Conservation (phyloP, 345 rosid genomes). For the Erucastrum elatum region DNA sequence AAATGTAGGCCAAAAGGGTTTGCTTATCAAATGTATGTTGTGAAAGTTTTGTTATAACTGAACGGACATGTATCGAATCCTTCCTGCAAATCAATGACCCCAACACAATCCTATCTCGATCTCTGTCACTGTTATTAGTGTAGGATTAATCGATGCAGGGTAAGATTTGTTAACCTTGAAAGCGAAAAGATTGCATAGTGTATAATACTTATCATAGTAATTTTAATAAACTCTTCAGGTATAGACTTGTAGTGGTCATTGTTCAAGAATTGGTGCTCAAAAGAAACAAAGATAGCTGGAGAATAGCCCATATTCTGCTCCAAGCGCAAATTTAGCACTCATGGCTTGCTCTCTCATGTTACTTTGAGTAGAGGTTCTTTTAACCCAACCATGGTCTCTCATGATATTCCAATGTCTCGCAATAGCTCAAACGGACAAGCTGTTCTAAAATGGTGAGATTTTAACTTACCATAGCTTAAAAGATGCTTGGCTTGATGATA, state of each 20-base stretch:
- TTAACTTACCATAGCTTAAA: too few relatives aligned
- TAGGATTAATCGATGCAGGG: neutral
- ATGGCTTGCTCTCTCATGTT: neutral
- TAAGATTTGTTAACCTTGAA: neutral
- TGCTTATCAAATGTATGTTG: too few relatives aligned
- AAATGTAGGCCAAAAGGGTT: too few relatives aligned
- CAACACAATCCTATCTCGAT: neutral
- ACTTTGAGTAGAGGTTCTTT: neutral
- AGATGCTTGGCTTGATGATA: too few relatives aligned
- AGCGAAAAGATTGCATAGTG: neutral
- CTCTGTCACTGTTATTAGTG: neutral
- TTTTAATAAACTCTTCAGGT: neutral
- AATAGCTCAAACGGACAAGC: neutral
- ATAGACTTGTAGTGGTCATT: neutral
- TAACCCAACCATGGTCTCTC: neutral
- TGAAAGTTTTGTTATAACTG: too few relatives aligned
- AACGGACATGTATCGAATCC: constrained; percentile 45
- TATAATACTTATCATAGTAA: neutral
- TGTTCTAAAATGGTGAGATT: neutral
- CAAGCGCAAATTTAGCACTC: neutral
- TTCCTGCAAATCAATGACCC: neutral
- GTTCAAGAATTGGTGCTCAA: neutral
- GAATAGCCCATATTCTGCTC: neutral
- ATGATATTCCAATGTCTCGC: neutral
- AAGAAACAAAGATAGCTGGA: neutral